A percentile compares a stretch with the other conserved stretches of the same genome.
These are phyloP conservation scores for Volvox carteri DNA, from an alignment of 163 green algal species.

Conservation along the genomic window DNA sequence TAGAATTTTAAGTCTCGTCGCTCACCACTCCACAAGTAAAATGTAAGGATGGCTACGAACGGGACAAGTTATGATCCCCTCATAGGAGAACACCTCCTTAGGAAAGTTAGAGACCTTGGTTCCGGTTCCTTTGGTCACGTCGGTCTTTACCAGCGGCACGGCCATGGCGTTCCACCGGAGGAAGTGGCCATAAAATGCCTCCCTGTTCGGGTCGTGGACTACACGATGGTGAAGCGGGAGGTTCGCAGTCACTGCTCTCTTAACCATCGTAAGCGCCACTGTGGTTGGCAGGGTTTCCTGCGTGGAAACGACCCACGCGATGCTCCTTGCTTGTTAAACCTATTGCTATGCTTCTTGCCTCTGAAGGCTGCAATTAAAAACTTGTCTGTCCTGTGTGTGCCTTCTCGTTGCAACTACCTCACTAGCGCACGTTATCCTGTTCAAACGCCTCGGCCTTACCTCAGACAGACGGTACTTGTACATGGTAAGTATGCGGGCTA, in stretches of 20 bases:
- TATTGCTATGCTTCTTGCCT: no score
- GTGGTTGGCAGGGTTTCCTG: no score
- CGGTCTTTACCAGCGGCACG: slow-evolving; percentile 7
- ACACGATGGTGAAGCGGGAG: slow-evolving; percentile 45
- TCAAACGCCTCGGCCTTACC: slow-evolving; percentile 46
- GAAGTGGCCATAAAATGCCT: slow-evolving; percentile 43
- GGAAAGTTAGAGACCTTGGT: slow-evolving; percentile 8
- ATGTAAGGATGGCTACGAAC: slow-evolving; percentile 11
- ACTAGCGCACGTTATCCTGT: slow-evolving; percentile 48
- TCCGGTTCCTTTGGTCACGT: slow-evolving; percentile 39
- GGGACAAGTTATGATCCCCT: slow-evolving; percentile 6
- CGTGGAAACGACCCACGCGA: no score
- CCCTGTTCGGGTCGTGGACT: slow-evolving; percentile 19
- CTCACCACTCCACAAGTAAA: no score
- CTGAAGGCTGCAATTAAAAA: no score
- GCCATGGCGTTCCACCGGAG: slow-evolving; percentile 17
- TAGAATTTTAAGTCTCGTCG: no score
- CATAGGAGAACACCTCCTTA: slow-evolving; percentile 12
- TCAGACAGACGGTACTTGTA: slow-evolving; percentile 30
- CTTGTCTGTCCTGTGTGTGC: no score
- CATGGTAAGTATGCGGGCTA: slow-evolving; percentile 25
- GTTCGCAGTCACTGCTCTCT: slow-evolving; percentile 42
- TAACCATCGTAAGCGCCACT: slow-evolving; percentile 34
- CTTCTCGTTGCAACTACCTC: no score
- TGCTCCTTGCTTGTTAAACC: no score